Conservation (phyloP, 305 asterid species). For the Plantago lanceolata region DNA sequence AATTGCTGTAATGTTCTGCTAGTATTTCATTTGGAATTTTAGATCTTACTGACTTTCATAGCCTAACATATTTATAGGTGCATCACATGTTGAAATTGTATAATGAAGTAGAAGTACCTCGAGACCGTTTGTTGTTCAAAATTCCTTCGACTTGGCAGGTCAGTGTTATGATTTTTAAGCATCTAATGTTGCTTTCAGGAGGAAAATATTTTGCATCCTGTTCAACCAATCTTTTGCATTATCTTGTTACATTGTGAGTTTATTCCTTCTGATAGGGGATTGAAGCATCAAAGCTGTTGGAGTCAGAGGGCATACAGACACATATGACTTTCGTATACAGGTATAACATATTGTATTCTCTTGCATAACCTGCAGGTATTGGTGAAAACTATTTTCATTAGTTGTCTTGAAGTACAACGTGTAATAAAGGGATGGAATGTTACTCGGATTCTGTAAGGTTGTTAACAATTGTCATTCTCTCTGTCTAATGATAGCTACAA, state of each 20-base stretch:
- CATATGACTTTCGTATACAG: constrained; percentile 94
- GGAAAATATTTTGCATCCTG: background rate
- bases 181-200: background rate
- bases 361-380: constrained; percentile 1
- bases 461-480: background rate
- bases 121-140: constrained; percentile 73
- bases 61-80: constrained; percentile 46
- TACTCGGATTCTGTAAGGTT: background rate
- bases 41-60: background rate
- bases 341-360: constrained; percentile 31
- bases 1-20: too few relatives aligned
- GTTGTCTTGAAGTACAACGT: background rate
- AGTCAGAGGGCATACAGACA: constrained; percentile 93
- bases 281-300: constrained; percentile 85
- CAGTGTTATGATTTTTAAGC: constrained; percentile 19
- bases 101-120: constrained; percentile 53
- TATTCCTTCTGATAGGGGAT: constrained; percentile 57
- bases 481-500: background rate
- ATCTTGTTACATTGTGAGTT: constrained; percentile 6
- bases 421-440: constrained; percentile 2
- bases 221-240: background rate
- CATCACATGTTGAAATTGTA: constrained; percentile 72
- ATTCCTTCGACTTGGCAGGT: constrained; percentile 99
- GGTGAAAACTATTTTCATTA: background rate
- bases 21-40: background rate